phyloP scores from a whole-genome alignment of 371 early-diverging fungal genomes.

The Syncephalastrum sp. region DNA sequence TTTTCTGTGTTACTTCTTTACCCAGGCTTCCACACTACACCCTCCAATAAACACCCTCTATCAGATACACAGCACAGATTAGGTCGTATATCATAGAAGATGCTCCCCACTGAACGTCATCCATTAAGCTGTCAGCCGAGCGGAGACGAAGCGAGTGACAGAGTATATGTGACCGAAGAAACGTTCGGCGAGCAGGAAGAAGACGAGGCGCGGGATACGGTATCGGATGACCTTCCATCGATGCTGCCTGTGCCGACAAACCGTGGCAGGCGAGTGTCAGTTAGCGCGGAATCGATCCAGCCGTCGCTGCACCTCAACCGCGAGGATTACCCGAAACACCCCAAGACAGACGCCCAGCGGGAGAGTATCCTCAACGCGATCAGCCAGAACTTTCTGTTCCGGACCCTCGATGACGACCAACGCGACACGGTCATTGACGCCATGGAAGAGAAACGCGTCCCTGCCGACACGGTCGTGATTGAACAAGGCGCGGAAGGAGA shows the following conservation, averaged over 20 bases:
- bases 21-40: too few species aligned
- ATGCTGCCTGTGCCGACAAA: constrained; percentile 62
- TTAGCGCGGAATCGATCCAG: constrained; percentile 95
- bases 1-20: too few species aligned
- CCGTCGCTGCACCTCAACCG: constrained; percentile 67
- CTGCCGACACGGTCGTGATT: constrained; percentile 76
- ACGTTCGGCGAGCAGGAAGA: constrained; percentile 22
- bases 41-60: too few species aligned
- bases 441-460: constrained; percentile 91
- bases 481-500: constrained; percentile 96
- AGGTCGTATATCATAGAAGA: too few species aligned
- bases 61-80: too few species aligned
- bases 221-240: constrained; percentile 22
- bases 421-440: constrained; percentile 92
- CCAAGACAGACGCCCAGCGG: constrained; percentile 84
- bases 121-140: constrained; percentile 7
- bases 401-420: constrained; percentile 93
- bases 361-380: constrained; percentile 80
- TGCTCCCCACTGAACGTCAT: constrained; percentile 2
- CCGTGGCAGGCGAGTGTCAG: constrained; percentile 89
- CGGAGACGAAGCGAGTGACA: background rate
- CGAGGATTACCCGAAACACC: constrained; percentile 78
- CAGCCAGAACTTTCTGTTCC: constrained; percentile 88
- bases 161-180: too few species aligned
- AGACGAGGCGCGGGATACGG: constrained; percentile 34